These are phyloP conservation scores for Biscogniauxia marginata DNA, from an alignment of 2,329 filamentous ascomycete genomes.

Conservation along the genomic window DNA sequence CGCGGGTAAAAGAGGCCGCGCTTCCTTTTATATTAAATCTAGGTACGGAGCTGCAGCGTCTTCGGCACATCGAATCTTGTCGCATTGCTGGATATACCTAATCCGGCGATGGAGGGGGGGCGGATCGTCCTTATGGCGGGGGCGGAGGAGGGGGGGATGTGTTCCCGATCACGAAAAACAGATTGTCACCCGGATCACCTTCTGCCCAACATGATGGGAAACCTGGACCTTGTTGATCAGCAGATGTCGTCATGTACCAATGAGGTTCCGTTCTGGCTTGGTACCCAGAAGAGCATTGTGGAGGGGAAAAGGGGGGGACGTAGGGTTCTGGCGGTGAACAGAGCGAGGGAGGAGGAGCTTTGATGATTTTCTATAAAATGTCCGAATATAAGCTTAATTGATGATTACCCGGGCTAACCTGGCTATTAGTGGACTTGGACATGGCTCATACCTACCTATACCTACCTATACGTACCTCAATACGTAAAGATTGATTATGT, in stretches of 20 bases:
- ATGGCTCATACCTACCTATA: too few species aligned
- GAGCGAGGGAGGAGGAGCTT: neutral
- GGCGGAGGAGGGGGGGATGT: neutral
- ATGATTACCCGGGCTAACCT: neutral
- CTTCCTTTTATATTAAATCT: neutral
- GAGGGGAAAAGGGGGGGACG: neutral
- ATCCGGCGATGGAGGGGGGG: neutral
- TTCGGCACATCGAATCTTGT: neutral
- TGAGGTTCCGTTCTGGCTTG: neutral
- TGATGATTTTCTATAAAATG: neutral
- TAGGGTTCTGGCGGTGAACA: neutral
- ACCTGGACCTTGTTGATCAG: neutral
- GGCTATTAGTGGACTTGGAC: neutral
- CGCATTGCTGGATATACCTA: neutral
- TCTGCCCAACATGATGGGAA: neutral
- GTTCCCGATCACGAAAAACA: neutral
- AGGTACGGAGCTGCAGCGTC: neutral
- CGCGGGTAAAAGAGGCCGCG: neutral
- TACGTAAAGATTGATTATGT: neutral
- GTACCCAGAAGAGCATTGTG: too few species aligned
- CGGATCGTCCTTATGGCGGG: too few species aligned
- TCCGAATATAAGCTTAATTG: neutral
- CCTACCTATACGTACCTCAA: too few species aligned
- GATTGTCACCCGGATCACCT: neutral
- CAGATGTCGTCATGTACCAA: neutral